Conservation (phyloP, 2,329 filamentous ascomycete genomes). For the Aspergillus arachidicola region DNA sequence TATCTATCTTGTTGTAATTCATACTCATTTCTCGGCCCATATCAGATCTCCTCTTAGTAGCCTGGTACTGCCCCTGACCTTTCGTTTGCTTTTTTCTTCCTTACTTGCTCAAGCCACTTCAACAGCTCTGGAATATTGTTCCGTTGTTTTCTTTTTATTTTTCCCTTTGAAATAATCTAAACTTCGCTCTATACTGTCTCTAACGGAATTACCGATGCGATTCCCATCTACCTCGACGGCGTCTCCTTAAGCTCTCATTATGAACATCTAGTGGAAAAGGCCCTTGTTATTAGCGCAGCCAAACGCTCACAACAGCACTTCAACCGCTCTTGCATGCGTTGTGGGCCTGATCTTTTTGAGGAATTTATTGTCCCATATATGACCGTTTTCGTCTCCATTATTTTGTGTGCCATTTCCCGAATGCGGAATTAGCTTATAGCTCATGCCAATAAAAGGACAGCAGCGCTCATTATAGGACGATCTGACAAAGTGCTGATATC, state of each 20-base stretch:
- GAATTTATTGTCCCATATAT: not conserved
- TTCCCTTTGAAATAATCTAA: not conserved
- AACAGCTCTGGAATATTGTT: not conserved
- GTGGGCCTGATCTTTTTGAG: not conserved
- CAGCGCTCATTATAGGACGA: not conserved
- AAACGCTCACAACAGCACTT: not conserved
- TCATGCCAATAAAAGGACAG: not conserved
- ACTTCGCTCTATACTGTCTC: not conserved
- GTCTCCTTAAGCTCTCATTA: conserved; percentile 7
- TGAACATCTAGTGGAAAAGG: conserved; percentile 9
- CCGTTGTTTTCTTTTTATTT: not conserved
- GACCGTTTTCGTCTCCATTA: not conserved
- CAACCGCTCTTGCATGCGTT: not conserved
- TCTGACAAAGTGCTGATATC: not conserved
- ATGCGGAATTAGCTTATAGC: conserved; percentile 16
- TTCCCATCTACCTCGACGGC: conserved; percentile 1
- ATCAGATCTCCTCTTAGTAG: not conserved
- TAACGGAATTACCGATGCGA: not conserved
- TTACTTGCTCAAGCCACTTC: not conserved
- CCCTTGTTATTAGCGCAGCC: conserved; percentile 2
- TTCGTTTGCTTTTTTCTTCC: not conserved
- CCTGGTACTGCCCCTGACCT: conserved; percentile 5
- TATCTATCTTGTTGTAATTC: not conserved
- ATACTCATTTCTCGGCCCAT: not conserved
- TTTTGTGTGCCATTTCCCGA: conserved; percentile 12